Conservation (phyloP, 148 eudicot species). For the Gaultheria prostrata region DNA sequence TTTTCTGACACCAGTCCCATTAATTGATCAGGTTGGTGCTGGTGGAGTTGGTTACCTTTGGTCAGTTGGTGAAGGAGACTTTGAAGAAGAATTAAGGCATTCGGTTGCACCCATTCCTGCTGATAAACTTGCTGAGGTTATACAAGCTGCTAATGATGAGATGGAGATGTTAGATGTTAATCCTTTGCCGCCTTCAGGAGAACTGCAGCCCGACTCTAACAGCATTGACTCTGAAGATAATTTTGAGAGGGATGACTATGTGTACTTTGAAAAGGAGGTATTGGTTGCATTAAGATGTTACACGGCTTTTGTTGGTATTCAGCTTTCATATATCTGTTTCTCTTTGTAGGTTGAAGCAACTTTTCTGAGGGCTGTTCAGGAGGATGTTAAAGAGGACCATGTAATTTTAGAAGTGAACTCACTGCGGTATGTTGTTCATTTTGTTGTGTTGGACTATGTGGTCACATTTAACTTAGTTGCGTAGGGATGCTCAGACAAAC, state of each 20-base stretch:
- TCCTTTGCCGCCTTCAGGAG: constrained; percentile 66
- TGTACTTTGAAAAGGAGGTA: constrained; percentile 85
- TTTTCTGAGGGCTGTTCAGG: constrained; percentile 79
- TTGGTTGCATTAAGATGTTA: background rate
- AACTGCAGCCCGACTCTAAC: constrained; percentile 43
- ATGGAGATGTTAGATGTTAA: constrained; percentile 47
- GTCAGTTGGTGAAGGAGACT: constrained; percentile 69
- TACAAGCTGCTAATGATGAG: constrained; percentile 46
- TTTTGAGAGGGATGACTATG: constrained; percentile 49
- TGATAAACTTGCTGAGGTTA: constrained; percentile 64
- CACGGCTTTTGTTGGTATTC: constrained; percentile 12
- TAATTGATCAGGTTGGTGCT: constrained; percentile 59
- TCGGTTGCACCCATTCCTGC: constrained; percentile 90
- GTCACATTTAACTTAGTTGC: background rate
- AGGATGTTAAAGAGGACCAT: constrained; percentile 67
- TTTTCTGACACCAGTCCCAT: constrained; percentile 5
- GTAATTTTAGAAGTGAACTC: constrained; percentile 83
- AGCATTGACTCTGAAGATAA: constrained; percentile 58
- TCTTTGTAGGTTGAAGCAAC: constrained; percentile 80
- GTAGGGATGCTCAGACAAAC: too few species aligned
- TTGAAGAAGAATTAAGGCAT: constrained; percentile 82
- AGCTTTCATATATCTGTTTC: constrained; percentile 10
- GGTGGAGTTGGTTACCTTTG: constrained; percentile 91
- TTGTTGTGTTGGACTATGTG: background rate
- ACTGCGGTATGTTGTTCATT: constrained; percentile 49